Percentiles rank a stretch among this genome's conserved stretches.
These are phyloP conservation scores for Cadophora malorum DNA, from an alignment of 2,329 filamentous ascomycete species.

Conservation along the genomic window DNA sequence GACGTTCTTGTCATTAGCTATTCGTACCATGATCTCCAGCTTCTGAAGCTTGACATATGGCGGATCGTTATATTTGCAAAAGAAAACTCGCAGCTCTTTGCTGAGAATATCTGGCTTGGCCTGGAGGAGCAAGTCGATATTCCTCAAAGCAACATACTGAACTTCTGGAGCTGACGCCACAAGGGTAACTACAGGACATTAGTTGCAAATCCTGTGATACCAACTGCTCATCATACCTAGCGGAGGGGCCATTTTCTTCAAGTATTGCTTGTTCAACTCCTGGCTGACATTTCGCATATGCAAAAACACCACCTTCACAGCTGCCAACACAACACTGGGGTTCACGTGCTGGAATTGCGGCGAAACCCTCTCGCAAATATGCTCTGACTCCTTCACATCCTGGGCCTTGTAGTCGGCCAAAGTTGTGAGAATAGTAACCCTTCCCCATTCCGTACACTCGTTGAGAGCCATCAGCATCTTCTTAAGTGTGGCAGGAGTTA, in stretches of 20 bases:
- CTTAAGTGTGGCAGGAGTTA: constrained; percentile 84
- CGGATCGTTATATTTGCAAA: constrained; percentile 99
- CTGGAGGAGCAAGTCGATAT: constrained; percentile 94
- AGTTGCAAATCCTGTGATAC: constrained; percentile 19
- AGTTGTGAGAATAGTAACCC: constrained; percentile 90
- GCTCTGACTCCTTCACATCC: constrained; percentile 96
- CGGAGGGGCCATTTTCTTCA: constrained; percentile 98
- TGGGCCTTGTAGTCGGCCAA: constrained; percentile 84
- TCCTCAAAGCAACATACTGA: constrained; percentile 94
- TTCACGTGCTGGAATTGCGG: constrained; percentile 99
- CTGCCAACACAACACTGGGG: constrained; percentile 94
- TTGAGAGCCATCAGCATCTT: constrained; percentile 96
- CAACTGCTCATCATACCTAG: constrained; percentile 65
- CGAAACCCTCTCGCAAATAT: constrained; percentile 94
- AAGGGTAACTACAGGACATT: constrained; percentile 74
- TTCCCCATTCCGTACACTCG: constrained; percentile 98
- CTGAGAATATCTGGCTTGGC: constrained; percentile 96
- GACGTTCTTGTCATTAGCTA: constrained; percentile 96
- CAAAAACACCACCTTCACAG: constrained; percentile 95
- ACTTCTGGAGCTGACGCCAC: constrained; percentile 96
- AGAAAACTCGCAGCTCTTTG: constrained; percentile 97
- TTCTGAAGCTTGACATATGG: constrained; percentile 98
- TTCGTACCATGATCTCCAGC: constrained; percentile 98
- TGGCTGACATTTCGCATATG: constrained; percentile 88
- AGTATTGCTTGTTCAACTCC: constrained; percentile 81